Percentiles rank a stretch among this genome's conserved stretches.
phyloP scores from a whole-genome alignment of 2,329 filamentous ascomycete species.

The Calonectria pseudoturangicola region DNA sequence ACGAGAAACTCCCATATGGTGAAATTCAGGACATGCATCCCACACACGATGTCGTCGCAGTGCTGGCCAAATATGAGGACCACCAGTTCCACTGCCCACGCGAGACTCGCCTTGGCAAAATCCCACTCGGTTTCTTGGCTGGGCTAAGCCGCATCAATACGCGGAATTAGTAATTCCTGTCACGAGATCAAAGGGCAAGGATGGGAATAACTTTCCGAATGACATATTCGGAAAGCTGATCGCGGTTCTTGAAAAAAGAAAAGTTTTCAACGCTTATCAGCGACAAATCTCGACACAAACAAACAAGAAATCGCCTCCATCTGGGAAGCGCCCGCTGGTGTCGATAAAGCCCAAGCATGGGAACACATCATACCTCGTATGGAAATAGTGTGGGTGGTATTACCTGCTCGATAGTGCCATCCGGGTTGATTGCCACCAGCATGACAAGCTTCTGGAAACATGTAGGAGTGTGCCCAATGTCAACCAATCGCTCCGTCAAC shows the following conservation, averaged over 20 bases:
- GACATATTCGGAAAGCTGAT: slow-evolving; percentile 3
- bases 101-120: background rate
- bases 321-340: slow-evolving; percentile 15
- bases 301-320: background rate
- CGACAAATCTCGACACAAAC: background rate
- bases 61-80: background rate
- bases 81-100: background rate
- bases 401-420: background rate
- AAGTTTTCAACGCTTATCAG: background rate
- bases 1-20: background rate
- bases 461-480: background rate
- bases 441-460: slow-evolving; percentile 7
- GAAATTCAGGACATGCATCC: background rate
- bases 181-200: background rate
- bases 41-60: background rate
- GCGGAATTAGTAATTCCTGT: background rate
- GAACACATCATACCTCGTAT: background rate
- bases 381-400: slow-evolving; percentile 1
- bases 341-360: slow-evolving; percentile 3
- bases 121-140: background rate
- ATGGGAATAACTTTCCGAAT: background rate
- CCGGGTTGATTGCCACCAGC: background rate
- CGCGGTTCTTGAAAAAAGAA: background rate
- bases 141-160: background rate
- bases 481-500: background rate